phyloP scores from a whole-genome alignment of 176 grass and related monocot species.

The Lolium perenne region DNA sequence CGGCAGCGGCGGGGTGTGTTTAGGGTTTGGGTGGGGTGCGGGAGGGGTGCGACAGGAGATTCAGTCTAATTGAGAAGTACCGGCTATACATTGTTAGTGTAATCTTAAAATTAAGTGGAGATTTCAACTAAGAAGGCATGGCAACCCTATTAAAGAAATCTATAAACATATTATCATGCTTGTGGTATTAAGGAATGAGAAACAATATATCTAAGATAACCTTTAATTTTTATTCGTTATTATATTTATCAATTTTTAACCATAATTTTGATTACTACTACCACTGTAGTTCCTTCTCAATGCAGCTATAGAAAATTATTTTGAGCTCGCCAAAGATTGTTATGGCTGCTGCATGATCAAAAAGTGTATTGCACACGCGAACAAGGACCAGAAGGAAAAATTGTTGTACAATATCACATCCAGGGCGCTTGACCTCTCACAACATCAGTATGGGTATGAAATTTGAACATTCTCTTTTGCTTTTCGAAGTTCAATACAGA shows the following conservation, averaged over 20 bases:
- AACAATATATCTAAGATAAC: not conserved
- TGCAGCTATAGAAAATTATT: conserved; percentile 50
- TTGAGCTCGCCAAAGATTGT: conserved; percentile 72
- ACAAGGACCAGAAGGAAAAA: conserved; percentile 52
- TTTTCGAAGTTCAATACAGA: not conserved
- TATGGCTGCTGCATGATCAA: conserved; percentile 87
- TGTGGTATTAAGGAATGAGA: not conserved
- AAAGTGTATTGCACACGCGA: conserved; percentile 66
- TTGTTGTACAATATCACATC: conserved; percentile 56
- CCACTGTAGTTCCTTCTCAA: conserved; percentile 68
- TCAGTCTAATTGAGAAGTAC: no score
- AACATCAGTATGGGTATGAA: conserved; percentile 75
- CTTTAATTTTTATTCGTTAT: not conserved
- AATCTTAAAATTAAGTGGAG: not conserved
- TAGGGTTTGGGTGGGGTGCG: no score
- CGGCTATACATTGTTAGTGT: not conserved
- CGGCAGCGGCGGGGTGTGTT: no score
- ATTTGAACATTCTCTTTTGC: not conserved
- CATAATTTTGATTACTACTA: not conserved
- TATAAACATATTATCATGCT: not conserved
- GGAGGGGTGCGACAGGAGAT: no score
- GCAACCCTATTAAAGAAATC: not conserved
- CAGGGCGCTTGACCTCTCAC: conserved; percentile 57
- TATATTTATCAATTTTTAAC: not conserved
- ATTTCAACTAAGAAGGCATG: not conserved